Base-by-base conservation (phyloP, 2,329 filamentous ascomycete species). In the Talaromyces sp. region DNA sequence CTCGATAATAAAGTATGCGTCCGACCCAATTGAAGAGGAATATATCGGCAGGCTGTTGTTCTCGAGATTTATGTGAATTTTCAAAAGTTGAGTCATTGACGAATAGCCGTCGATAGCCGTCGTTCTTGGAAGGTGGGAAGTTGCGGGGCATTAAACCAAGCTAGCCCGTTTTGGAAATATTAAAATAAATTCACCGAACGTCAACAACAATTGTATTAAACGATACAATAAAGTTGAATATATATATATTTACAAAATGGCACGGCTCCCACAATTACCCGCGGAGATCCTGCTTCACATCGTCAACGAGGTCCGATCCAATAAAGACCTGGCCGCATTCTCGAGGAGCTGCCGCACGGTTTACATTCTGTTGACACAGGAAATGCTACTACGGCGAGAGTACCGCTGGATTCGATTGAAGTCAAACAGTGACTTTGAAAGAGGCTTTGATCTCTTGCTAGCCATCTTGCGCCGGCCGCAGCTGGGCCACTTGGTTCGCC, bases 401-500 rank as follows among this genome's bases (percentile, higher is more conserved):
- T 56, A 57, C 28, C 53, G 53, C 44, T 23, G 44, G 16, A 65
- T 68, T 2, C 54, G 54, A 16, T 52, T 68, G 14, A 57, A 23
- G 2, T 14, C 28, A 16, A 33, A 18, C 0, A 61, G 52, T 2
- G 16, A 47, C 9, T 18, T 66, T 10, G 65, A 69, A 12, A 42
- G 12, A 6, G 52, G 61, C 4, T 69, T 69, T 27, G 47, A 54
- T 3, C 40, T 67, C n/a, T 50, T 70, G 0, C 57, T 67, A 59
- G 54, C 63, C 6, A 68, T 69, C 3, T 30, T 70, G 31, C 64
- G 63, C 44, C 52, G 56, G n/a, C 68, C 67, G 14, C 56, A 14
- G 5, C 56, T 69, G 16, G 67, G 67, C 6, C 30, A 61, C 9
- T 67, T 66, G 56, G 65, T 70, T 30, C 63, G 61, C 5, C 60